These are phyloP conservation scores for Hibiscus mutabilis DNA, from an alignment of 345 rosid genomes.

Conservation along the genomic window DNA sequence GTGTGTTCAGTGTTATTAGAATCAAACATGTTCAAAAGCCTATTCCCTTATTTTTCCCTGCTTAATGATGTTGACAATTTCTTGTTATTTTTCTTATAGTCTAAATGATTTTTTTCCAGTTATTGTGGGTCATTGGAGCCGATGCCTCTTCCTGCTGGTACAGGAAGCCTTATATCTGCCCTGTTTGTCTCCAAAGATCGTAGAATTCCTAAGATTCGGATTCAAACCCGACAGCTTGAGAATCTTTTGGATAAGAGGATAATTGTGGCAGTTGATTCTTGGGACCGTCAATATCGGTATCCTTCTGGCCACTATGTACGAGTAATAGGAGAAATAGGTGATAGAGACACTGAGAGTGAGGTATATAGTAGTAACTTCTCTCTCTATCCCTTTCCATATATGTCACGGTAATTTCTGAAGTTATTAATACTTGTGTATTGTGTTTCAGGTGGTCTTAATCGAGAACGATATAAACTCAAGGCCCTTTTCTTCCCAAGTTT, in stretches of 20 bases:
- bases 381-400: neutral
- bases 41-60: neutral
- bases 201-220: constrained; percentile 86
- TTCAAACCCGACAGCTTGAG: constrained; percentile 87
- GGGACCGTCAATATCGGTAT: constrained; percentile 91
- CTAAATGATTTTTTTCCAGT: constrained; percentile 31
- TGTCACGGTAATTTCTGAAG: neutral
- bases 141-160: constrained; percentile 87
- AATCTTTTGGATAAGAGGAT: constrained; percentile 92
- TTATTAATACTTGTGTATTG: constrained; percentile 10
- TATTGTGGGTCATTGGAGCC: constrained; percentile 98
- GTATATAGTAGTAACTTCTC: constrained; percentile 29
- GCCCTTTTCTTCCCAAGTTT: constrained; percentile 91
- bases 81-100: constrained; percentile 11
- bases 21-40: neutral
- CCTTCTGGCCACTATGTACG: constrained; percentile 98
- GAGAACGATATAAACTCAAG: constrained; percentile 94
- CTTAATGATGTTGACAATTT: neutral
- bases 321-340: constrained; percentile 85
- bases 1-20: neutral
- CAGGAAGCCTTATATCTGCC: constrained; percentile 70
- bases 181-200: constrained; percentile 87
- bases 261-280: constrained; percentile 90
- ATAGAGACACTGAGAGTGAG: constrained; percentile 97
- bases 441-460: constrained; percentile 79